phyloP scores from a whole-genome alignment of 176 grass and related monocot genomes.

The Microstegium vimineum region DNA sequence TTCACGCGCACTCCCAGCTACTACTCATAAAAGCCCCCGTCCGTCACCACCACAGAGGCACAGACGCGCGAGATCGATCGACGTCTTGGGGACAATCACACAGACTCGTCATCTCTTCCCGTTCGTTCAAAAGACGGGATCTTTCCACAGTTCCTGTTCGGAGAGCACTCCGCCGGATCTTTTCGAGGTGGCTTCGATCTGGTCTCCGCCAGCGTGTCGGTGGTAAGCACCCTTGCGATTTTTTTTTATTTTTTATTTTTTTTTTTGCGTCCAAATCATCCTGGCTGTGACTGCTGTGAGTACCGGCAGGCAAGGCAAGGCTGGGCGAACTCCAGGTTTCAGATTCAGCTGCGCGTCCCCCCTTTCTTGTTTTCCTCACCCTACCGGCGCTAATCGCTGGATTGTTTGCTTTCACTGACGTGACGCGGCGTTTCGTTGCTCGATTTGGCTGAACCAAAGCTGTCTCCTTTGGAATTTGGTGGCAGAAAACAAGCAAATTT shows the following conservation, averaged over 20 bases:
- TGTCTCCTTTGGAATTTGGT: no score
- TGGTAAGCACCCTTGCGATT: conserved; percentile 27
- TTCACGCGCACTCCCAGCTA: background rate
- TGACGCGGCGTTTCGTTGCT: background rate
- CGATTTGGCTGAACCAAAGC: conserved; percentile 5
- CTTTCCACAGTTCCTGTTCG: background rate
- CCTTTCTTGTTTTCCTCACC: background rate
- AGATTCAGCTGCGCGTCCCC: background rate
- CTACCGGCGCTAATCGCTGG: background rate
- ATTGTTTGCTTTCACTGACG: background rate
- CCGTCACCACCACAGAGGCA: background rate
- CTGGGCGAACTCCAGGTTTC: background rate
- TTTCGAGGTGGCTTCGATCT: background rate
- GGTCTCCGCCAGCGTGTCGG: background rate
- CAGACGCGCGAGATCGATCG: background rate
- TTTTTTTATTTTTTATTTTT: no score
- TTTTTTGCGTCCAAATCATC: background rate
- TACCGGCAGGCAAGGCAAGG: background rate
- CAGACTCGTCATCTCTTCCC: background rate
- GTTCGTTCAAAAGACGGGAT: background rate
- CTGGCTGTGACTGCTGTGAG: no score
- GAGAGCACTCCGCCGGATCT: background rate
- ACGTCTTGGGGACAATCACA: background rate
- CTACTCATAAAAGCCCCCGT: background rate
- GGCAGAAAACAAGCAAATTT: background rate